These are phyloP conservation scores for Bullera alba DNA, from an alignment of 768 basidiomycete genomes.

Conservation along the genomic window DNA sequence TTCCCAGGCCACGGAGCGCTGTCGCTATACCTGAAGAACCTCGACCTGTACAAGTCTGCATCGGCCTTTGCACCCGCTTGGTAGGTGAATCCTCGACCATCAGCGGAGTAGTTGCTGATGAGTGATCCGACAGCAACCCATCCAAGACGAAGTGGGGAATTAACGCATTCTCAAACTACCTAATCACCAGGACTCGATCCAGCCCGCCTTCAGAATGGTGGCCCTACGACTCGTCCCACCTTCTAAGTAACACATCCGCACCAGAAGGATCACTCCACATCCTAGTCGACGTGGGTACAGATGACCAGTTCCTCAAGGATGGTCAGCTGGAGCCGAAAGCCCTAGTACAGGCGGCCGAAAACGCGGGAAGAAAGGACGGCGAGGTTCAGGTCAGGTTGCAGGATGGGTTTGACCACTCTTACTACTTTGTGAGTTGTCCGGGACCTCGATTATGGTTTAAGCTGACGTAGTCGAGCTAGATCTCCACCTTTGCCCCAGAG, in stretches of 20 bases:
- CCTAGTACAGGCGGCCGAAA: slow-evolving; percentile 70
- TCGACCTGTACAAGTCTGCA: slow-evolving; percentile 66
- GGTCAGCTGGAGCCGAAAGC: slow-evolving; percentile 86
- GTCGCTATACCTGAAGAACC: slow-evolving; percentile 73
- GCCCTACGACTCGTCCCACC: slow-evolving; percentile 75
- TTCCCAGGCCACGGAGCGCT: slow-evolving; percentile 85
- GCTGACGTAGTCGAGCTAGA: slow-evolving; percentile 49
- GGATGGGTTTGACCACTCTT: slow-evolving; percentile 68
- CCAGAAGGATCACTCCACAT: slow-evolving; percentile 57
- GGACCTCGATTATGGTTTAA: not conserved
- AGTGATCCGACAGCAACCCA: slow-evolving; percentile 73
- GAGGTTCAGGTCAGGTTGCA: slow-evolving; percentile 74
- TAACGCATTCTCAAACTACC: slow-evolving; percentile 83
- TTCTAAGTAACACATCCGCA: slow-evolving; percentile 60
- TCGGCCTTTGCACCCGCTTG: slow-evolving; percentile 63
- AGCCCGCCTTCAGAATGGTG: slow-evolving; percentile 66
- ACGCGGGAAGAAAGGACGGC: slow-evolving; percentile 62
- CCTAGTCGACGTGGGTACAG: slow-evolving; percentile 65
- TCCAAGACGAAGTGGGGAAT: slow-evolving; percentile 81
- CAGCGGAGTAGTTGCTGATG: not conserved
- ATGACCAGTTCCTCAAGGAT: slow-evolving; percentile 74
- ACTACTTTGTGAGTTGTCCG: slow-evolving; percentile 64
- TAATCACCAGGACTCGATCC: slow-evolving; percentile 46
- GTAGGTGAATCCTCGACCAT: slow-evolving; percentile 17
- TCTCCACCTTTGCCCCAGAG: slow-evolving; percentile 81